These are phyloP conservation scores for Escovopsis sp. DNA, from an alignment of 2,329 filamentous ascomycete genomes.

Conservation along the genomic window DNA sequence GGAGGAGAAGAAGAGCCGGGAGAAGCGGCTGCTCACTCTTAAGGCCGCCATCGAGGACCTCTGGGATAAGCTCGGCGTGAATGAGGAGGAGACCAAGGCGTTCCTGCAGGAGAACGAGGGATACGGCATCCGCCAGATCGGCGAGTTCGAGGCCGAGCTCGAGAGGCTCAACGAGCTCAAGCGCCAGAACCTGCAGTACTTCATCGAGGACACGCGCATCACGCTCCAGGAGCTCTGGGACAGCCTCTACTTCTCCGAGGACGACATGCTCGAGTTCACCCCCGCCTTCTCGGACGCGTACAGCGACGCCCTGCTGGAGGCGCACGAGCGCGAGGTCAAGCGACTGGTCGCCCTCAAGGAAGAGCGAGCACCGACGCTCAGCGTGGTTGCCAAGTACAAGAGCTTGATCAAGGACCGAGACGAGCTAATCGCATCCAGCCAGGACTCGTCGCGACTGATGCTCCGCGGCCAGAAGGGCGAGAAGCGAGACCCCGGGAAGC, in stretches of 20 bases:
- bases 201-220: slow-evolving; percentile 85
- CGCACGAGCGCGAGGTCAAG: slow-evolving; percentile 81
- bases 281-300: slow-evolving; percentile 96
- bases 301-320: slow-evolving; percentile 85
- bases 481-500: slow-evolving; percentile 82
- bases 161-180: slow-evolving; percentile 80
- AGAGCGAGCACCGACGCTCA: slow-evolving; percentile 71
- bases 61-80: slow-evolving; percentile 77
- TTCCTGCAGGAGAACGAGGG: slow-evolving; percentile 83
- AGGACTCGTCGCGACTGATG: slow-evolving; percentile 90
- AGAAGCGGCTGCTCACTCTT: slow-evolving; percentile 63
- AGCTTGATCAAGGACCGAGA: slow-evolving; percentile 73
- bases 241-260: slow-evolving; percentile 81
- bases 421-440: slow-evolving; percentile 76
- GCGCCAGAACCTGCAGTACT: slow-evolving; percentile 84
- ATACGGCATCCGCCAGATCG: slow-evolving; percentile 80
- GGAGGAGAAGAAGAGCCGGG: slow-evolving; percentile 77
- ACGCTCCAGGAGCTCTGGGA: slow-evolving; percentile 95
- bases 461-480: slow-evolving; percentile 84
- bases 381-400: slow-evolving; percentile 71
- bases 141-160: slow-evolving; percentile 90
- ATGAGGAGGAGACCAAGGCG: slow-evolving; percentile 66
- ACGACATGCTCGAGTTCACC: slow-evolving; percentile 97
- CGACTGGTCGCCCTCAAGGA: slow-evolving; percentile 71
- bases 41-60: slow-evolving; percentile 65